Base-by-base conservation (phyloP, 495 filamentous ascomycete species). In the Clohesyomyces aquaticus region DNA sequence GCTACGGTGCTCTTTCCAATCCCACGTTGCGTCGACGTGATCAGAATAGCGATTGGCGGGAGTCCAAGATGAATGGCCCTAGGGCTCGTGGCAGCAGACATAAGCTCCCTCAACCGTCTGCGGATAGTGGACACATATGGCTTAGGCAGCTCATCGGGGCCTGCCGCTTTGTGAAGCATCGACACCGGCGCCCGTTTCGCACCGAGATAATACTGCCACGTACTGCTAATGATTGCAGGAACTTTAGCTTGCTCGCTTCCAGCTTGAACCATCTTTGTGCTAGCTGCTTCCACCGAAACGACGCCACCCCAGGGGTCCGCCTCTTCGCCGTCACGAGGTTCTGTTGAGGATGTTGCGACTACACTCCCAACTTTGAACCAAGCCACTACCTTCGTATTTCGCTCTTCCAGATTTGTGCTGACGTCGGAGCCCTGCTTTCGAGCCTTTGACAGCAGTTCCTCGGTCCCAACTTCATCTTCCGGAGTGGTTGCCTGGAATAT, bases 341-440 rank as follows among this genome's bases (percentile, higher is more conserved):
- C 69, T 47, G 85, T 84, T 45, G 80, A 79, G 2, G 79, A 65
- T 14, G 56, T 75, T n/a, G 81, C 78, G 47, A 94, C 86, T 47
- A 94, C 85, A 65, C 88, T 87, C 16, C 88, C 86, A 29, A 97
- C 86, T 51, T 82, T 87, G 76, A 96, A 97, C 93, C 94, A 98
- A 3, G 89, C 92, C 41, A 95, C 88, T 18, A 85, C 88, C 43
- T 84, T 86, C 58, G 53, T 27, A 23, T 29, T 23, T 21, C 2
- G 32, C 14, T 38, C 32, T 6, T 38, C 21, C 9, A 21, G 35
- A 4, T 55, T 28, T 2, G 6, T 22, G 25, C 28, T 42, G 3
- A 56, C 45, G 25, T 52, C 47, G 0, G 16, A 28, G 12, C 23
- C 42, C 8, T 35, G 32, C 11, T 47, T 43, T 14, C 56, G 69